These are phyloP conservation scores for Naganishia vishniacii DNA, from an alignment of 768 basidiomycete genomes.

Conservation along the genomic window DNA sequence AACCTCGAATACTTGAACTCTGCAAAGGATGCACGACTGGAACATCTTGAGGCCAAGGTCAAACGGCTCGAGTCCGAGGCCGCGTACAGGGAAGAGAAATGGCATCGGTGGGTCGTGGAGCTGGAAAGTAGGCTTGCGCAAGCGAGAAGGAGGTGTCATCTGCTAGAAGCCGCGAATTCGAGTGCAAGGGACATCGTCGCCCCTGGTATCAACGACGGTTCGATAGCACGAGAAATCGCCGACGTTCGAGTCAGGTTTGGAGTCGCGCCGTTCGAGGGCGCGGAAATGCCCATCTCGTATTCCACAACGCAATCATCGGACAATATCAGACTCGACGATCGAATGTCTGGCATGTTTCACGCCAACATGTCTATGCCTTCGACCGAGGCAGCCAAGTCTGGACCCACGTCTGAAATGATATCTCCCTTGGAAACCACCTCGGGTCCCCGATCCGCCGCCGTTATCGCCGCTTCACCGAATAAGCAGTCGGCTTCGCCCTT, in stretches of 20 bases:
- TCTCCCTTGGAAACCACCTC: not conserved
- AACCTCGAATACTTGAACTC: slow-evolving; percentile 8
- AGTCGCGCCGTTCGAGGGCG: not conserved
- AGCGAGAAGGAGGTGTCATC: not conserved
- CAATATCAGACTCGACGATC: not conserved
- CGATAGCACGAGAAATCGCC: slow-evolving; percentile 2
- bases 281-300: not conserved
- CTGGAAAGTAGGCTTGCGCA: slow-evolving; percentile 13
- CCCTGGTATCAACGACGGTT: not conserved
- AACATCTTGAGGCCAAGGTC: slow-evolving; percentile 7
- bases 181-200: not conserved
- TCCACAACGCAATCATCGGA: not conserved
- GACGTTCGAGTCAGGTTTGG: slow-evolving; percentile 11
- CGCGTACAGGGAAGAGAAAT: not conserved
- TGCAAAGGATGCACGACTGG: slow-evolving; percentile 6
- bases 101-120: slow-evolving; percentile 4
- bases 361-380: not conserved
- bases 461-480: not conserved
- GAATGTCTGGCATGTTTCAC: not conserved
- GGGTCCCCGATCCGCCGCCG: not conserved
- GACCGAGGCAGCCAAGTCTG: not conserved
- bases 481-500: not conserved
- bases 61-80: slow-evolving; percentile 10
- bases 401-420: not conserved
- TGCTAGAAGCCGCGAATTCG: not conserved